phyloP scores from a whole-genome alignment of 345 rosid species.

The Salix purpurea region DNA sequence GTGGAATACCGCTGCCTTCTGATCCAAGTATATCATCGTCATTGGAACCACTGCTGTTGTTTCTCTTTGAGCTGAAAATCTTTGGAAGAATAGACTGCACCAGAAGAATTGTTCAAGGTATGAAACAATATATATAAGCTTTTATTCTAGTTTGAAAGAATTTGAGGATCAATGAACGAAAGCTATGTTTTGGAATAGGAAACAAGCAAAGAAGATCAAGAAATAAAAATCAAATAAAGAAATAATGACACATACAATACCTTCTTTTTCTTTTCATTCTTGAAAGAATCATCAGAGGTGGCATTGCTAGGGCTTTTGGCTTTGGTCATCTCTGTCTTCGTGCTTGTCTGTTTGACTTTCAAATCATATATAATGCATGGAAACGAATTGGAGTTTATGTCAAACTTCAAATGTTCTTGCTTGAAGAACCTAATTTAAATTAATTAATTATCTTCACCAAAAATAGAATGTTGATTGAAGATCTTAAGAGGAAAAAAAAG shows the following conservation, averaged over 20 bases:
- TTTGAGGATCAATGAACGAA: background rate
- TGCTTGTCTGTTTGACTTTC: conserved; percentile 15
- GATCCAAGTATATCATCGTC: conserved; percentile 28
- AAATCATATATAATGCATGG: conserved; percentile 26
- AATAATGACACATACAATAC: conserved; percentile 25
- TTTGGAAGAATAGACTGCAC: conserved; percentile 57
- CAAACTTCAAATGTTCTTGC: background rate
- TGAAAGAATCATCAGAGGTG: conserved; percentile 37
- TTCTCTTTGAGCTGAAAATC: conserved; percentile 57
- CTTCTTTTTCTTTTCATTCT: conserved; percentile 72
- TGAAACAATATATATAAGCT: background rate
- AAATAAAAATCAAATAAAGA: background rate
- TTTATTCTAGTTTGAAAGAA: background rate
- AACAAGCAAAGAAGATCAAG: background rate
- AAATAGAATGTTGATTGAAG: background rate
- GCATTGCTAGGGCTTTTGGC: conserved; percentile 13
- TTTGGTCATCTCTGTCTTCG: conserved; percentile 31
- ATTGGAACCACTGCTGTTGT: conserved; percentile 32
- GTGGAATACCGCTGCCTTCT: conserved; percentile 28
- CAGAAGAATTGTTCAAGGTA: background rate
- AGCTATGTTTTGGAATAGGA: background rate
- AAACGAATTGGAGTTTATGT: background rate
- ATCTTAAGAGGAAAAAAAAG: background rate
- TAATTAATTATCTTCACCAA: background rate
- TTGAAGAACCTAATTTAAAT: background rate